Evolutionary conservation across 2,329 filamentous ascomycete genomes (phyloP).

Genomic region (Nannizzia gypsea): DNA sequence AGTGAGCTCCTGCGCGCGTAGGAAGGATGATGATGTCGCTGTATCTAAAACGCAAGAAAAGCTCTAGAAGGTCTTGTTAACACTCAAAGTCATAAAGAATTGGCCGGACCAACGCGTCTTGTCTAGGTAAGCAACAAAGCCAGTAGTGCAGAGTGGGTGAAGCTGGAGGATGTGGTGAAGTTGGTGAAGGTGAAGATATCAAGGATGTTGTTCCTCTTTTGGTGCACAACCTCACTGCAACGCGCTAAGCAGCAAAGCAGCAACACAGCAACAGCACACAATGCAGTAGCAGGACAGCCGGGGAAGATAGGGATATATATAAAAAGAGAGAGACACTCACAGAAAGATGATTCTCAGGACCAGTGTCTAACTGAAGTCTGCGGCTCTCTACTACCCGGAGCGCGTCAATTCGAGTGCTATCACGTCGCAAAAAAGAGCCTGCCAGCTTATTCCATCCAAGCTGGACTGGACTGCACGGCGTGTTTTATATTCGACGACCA

Average conservation of each 20-base stretch:
- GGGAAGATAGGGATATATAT: background rate
- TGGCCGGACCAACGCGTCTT: background rate
- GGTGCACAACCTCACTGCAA: background rate
- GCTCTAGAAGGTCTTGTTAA: background rate
- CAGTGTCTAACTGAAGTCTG: background rate
- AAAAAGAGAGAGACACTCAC: background rate
- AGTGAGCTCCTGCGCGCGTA: background rate
- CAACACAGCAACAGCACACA: background rate
- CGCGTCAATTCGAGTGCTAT: background rate
- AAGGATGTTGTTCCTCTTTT: background rate
- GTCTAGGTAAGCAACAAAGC: slow-evolving; percentile 14
- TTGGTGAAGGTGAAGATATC: background rate
- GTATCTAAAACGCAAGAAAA: background rate
- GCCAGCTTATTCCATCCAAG: background rate
- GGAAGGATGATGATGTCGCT: slow-evolving; percentile 4
- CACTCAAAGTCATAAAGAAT: slow-evolving; percentile 2
- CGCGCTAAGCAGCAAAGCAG: background rate
- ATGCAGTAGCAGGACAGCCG: too few relatives aligned
- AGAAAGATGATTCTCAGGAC: background rate
- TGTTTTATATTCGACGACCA: slow-evolving; percentile 6
- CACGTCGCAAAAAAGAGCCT: background rate
- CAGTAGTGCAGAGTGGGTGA: background rate
- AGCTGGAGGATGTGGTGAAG: background rate
- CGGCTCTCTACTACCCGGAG: background rate
- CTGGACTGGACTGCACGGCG: background rate